phyloP scores from a whole-genome alignment of 257 asterid genomes.

The Verbena officinalis region DNA sequence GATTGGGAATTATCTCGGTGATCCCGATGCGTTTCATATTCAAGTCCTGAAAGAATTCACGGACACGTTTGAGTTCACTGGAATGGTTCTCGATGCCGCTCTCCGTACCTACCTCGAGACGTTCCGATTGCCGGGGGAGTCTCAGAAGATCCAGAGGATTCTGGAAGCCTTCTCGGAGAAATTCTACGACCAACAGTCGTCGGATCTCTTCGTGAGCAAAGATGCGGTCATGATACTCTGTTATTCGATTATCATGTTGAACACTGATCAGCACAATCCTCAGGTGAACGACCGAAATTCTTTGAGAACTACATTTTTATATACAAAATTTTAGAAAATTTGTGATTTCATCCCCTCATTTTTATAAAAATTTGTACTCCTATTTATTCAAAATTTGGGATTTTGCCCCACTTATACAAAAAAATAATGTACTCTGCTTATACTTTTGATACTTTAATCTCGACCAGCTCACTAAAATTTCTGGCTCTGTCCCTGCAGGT shows the following conservation, averaged over 20 bases:
- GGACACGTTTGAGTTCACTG: conserved; percentile 68
- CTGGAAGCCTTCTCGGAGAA: conserved; percentile 92
- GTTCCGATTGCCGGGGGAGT: conserved; percentile 86
- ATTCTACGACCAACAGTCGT: conserved; percentile 85
- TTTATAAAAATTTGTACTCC: too few species aligned
- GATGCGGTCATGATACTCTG: conserved; percentile 78
- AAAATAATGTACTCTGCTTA: too few species aligned
- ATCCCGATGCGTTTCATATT: conserved; percentile 73
- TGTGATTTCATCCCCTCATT: too few species aligned
- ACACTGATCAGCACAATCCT: conserved; percentile 92
- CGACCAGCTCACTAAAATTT: too few species aligned
- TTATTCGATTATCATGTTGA: conserved; percentile 90
- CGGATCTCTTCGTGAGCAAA: conserved; percentile 76
- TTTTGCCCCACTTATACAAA: too few species aligned
- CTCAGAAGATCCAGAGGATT: conserved; percentile 88
- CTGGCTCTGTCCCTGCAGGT: too few species aligned
- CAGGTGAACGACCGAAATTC: too few species aligned
- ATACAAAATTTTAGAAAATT: too few species aligned
- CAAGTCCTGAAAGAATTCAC: conserved; percentile 84
- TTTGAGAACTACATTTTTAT: too few species aligned
- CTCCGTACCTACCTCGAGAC: conserved; percentile 74
- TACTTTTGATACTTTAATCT: too few species aligned
- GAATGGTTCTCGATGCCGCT: conserved; percentile 73
- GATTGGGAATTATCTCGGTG: conserved; percentile 88
- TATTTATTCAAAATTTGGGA: too few species aligned